These are phyloP conservation scores for Myriosclerotinia duriaeana DNA, from an alignment of 2,329 filamentous ascomycete species.

Conservation along the genomic window DNA sequence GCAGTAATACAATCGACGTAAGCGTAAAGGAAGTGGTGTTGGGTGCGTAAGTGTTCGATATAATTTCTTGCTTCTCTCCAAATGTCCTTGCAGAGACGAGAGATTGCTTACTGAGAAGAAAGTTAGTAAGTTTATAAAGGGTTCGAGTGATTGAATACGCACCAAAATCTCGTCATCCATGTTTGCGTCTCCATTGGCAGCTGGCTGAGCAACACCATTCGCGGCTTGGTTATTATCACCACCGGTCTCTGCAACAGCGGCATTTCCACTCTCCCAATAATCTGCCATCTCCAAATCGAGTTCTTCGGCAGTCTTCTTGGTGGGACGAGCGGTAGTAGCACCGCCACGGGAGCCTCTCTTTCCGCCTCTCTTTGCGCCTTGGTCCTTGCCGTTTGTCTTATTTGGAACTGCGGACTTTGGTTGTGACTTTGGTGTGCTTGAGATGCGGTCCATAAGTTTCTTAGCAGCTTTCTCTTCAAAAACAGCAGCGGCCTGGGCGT, in stretches of 20 bases:
- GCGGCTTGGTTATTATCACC: constrained; percentile 50
- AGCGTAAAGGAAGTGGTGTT: constrained; percentile 9
- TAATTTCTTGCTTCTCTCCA: neutral
- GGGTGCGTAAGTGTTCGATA: constrained; percentile 11
- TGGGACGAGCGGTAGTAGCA: constrained; percentile 60
- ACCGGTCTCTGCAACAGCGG: constrained; percentile 49
- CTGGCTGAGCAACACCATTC: constrained; percentile 43
- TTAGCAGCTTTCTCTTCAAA: constrained; percentile 56
- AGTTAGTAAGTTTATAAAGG: neutral
- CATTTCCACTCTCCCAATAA: constrained; percentile 66
- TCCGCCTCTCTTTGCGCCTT: constrained; percentile 45
- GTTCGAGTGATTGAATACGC: neutral
- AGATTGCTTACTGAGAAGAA: neutral
- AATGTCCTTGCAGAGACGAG: neutral
- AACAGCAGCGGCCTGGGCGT: constrained; percentile 68
- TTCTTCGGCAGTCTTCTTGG: constrained; percentile 91
- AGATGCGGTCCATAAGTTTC: constrained; percentile 78
- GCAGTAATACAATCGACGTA: constrained; percentile 24
- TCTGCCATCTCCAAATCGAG: constrained; percentile 97
- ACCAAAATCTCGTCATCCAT: constrained; percentile 64
- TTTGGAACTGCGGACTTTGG: constrained; percentile 81
- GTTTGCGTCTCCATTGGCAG: constrained; percentile 53
- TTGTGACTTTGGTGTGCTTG: constrained; percentile 64
- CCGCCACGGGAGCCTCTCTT: constrained; percentile 45
- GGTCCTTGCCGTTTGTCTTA: constrained; percentile 59